Evolutionary conservation across 2,329 filamentous ascomycete genomes (phyloP).

Genomic region (Trichoderma aggressivum): DNA sequence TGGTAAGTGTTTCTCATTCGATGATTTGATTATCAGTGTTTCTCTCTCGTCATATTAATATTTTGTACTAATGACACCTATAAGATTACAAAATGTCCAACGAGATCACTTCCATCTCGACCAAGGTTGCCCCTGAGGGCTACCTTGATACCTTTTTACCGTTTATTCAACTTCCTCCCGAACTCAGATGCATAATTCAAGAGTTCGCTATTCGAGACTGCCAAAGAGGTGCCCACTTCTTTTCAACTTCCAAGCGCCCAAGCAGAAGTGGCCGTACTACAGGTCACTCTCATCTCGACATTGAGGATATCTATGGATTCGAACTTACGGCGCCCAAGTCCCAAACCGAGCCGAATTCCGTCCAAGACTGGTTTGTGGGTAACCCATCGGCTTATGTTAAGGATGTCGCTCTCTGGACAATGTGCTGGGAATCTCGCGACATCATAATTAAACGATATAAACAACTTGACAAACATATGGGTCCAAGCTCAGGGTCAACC

Average conservation of each 20-base stretch:
- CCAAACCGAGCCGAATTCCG: not conserved
- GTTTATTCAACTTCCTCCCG: not conserved
- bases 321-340: not conserved
- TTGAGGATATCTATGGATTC: not conserved
- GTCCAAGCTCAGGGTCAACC: not conserved
- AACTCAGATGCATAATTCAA: not conserved
- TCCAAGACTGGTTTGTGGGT: not conserved
- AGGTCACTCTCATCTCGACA: not conserved
- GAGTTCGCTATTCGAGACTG: not conserved
- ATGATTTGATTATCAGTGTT: not conserved
- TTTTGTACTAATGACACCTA: not conserved
- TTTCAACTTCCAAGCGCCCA: not conserved
- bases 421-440: constrained; percentile 3
- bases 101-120: not conserved
- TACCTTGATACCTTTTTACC: not conserved
- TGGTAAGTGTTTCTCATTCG: not conserved
- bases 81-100: not conserved
- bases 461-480: not conserved
- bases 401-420: constrained; percentile 18
- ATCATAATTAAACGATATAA: constrained; percentile 12
- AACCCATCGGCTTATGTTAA: constrained; percentile 17
- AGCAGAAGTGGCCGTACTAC: not conserved
- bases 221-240: not conserved
- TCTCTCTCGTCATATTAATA: not conserved
- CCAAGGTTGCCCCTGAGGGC: not conserved